Conservation (phyloP, 352 stramenopile genomes). For the Thalassiosira mediterranea region DNA sequence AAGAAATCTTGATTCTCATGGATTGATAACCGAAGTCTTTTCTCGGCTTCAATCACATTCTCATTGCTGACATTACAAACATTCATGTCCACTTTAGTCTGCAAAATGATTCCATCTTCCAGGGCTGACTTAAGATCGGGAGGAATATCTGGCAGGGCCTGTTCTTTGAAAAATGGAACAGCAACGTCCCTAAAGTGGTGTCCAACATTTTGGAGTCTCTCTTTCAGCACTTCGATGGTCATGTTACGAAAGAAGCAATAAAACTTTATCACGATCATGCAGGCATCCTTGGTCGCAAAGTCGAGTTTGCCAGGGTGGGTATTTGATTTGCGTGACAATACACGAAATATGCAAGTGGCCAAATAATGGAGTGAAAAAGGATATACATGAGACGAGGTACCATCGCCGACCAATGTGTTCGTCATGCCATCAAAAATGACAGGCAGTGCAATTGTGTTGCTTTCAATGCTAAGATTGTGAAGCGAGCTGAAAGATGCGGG, state of each 20-base stretch:
- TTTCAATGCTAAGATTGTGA: conserved; percentile 40
- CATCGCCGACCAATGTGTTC: conserved; percentile 36
- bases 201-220: conserved; percentile 30
- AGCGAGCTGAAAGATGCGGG: conserved; percentile 58
- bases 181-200: conserved; percentile 37
- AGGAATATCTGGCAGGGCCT: conserved; percentile 42
- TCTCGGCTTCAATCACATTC: conserved; percentile 53
- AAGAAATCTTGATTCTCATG: conserved; percentile 38
- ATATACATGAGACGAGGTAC: conserved; percentile 55
- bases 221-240: conserved; percentile 51
- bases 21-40: conserved; percentile 51
- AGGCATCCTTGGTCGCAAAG: conserved; percentile 51
- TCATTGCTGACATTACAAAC: conserved; percentile 34
- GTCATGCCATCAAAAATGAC: conserved; percentile 59
- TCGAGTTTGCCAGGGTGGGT: conserved; percentile 76
- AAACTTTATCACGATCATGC: conserved; percentile 79
- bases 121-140: conserved; percentile 60
- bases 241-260: conserved; percentile 75
- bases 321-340: conserved; percentile 52
- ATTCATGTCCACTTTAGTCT: conserved; percentile 51
- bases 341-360: conserved; percentile 70
- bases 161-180: conserved; percentile 65
- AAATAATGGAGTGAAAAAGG: conserved; percentile 77
- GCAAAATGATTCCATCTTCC: conserved; percentile 56
- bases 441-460: conserved; percentile 50